These are phyloP conservation scores for Thelonectria blattea DNA, from an alignment of 2,329 filamentous ascomycete species.

Conservation along the genomic window DNA sequence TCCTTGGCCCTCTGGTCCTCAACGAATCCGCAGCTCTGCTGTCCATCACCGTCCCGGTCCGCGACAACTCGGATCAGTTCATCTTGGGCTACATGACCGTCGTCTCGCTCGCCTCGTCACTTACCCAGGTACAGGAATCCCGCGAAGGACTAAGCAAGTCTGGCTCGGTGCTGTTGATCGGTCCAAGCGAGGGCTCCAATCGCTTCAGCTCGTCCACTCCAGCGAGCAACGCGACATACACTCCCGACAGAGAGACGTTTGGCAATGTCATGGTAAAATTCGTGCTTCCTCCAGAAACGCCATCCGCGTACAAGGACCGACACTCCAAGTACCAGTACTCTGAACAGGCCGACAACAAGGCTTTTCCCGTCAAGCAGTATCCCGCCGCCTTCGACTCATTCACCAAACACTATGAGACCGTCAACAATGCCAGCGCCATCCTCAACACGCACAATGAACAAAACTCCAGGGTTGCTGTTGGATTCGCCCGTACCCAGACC, in stretches of 20 bases:
- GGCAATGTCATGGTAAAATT: slow-evolving; percentile 59
- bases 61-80: slow-evolving; percentile 64
- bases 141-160: slow-evolving; percentile 73
- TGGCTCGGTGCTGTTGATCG: slow-evolving; percentile 73
- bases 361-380: slow-evolving; percentile 67
- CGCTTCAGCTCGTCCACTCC: slow-evolving; percentile 56
- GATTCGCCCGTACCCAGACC: slow-evolving; percentile 74
- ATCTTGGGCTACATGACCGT: slow-evolving; percentile 86
- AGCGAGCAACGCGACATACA: slow-evolving; percentile 55
- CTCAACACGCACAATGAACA: slow-evolving; percentile 78
- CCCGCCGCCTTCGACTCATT: slow-evolving; percentile 68
- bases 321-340: slow-evolving; percentile 46
- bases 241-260: slow-evolving; percentile 47
- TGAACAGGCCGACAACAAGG: slow-evolving; percentile 49
- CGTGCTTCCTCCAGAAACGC: slow-evolving; percentile 61
- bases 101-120: slow-evolving; percentile 70
- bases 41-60: slow-evolving; percentile 81
- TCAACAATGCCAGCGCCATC: slow-evolving; percentile 72
- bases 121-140: slow-evolving; percentile 67
- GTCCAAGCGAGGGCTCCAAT: slow-evolving; percentile 71
- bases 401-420: slow-evolving; percentile 51
- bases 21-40: slow-evolving; percentile 77
- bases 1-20: slow-evolving; percentile 76
- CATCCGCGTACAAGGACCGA: slow-evolving; percentile 50
- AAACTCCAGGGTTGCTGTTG: slow-evolving; percentile 73